A percentile compares a stretch with the other conserved stretches of the same genome.
These are phyloP conservation scores for Condylostoma magnum DNA, from an alignment of 169 alveolate species.

Conservation along the genomic window DNA sequence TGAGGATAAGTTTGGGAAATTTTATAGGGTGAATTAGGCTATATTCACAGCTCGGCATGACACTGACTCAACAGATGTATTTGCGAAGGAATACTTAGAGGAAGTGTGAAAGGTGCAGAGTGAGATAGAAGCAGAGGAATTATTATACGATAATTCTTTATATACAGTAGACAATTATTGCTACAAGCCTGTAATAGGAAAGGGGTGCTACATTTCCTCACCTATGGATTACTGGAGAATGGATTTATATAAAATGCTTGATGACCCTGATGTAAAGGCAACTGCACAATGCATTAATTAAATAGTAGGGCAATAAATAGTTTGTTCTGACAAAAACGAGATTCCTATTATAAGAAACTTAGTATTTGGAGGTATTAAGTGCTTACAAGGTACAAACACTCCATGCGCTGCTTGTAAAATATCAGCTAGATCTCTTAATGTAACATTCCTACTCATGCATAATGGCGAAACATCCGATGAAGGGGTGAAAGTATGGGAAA, in stretches of 20 bases:
- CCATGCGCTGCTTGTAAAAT: constrained; percentile 68
- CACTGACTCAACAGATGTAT: constrained; percentile 41
- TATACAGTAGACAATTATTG: constrained; percentile 67
- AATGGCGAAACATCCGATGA: constrained; percentile 48
- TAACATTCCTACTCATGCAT: constrained; percentile 66
- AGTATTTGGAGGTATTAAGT: constrained; percentile 55
- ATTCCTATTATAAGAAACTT: constrained; percentile 70
- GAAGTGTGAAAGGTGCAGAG: constrained; percentile 41
- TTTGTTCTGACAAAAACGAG: constrained; percentile 72
- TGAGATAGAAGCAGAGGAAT: constrained; percentile 45
- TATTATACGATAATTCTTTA: constrained; percentile 32
- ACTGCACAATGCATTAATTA: constrained; percentile 73
- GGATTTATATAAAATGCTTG: constrained; percentile 47
- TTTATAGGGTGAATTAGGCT: constrained; percentile 66
- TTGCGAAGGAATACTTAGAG: constrained; percentile 46
- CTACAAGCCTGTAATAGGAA: constrained; percentile 75
- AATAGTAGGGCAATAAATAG: constrained; percentile 31
- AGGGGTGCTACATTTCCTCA: constrained; percentile 74
- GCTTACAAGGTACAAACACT: constrained; percentile 30
- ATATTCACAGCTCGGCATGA: constrained; percentile 47
- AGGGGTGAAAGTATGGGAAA: constrained; percentile 72
- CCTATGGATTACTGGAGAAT: constrained; percentile 80
- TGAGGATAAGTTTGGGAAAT: constrained; percentile 68
- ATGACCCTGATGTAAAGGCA: constrained; percentile 46
- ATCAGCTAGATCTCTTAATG: constrained; percentile 59